phyloP scores from a whole-genome alignment of 345 rosid genomes.

The Zanthoxylum bungeanum region DNA sequence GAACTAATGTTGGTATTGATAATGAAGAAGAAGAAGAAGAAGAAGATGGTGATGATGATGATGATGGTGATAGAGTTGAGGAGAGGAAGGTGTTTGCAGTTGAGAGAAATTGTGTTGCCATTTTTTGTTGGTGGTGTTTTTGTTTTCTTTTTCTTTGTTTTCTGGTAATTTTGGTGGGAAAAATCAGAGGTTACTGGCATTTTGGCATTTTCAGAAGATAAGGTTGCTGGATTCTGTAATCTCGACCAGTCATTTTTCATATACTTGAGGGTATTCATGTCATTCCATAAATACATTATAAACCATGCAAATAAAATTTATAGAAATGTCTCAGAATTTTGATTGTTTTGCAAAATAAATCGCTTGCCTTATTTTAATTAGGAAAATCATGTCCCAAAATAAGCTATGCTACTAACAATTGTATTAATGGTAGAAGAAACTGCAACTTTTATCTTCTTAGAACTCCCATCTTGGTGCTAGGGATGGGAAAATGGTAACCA shows the following conservation, averaged over 20 bases:
- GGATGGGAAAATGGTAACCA: too few relatives aligned
- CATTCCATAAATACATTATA: neutral
- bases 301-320: too few relatives aligned
- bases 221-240: conserved; percentile 37
- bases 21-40: conserved; percentile 5
- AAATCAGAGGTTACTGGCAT: conserved; percentile 23
- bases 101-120: conserved; percentile 55
- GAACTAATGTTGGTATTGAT: conserved; percentile 12
- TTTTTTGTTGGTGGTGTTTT: conserved; percentile 30
- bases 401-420: too few relatives aligned
- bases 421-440: too few relatives aligned
- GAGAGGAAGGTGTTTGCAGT: conserved; percentile 43
- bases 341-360: too few relatives aligned
- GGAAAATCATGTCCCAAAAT: too few relatives aligned
- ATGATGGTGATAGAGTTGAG: conserved; percentile 18
- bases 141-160: conserved; percentile 10
- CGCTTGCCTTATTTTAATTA: too few relatives aligned
- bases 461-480: too few relatives aligned
- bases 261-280: conserved; percentile 21
- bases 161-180: conserved; percentile 33
- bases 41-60: conserved; percentile 20
- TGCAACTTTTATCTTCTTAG: too few relatives aligned
- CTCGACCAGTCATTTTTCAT: conserved; percentile 34
- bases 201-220: conserved; percentile 35
- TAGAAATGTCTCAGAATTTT: too few relatives aligned